These are phyloP conservation scores for Pythium phragmiticola DNA, from an alignment of 352 stramenopile species.

Conservation along the genomic window DNA sequence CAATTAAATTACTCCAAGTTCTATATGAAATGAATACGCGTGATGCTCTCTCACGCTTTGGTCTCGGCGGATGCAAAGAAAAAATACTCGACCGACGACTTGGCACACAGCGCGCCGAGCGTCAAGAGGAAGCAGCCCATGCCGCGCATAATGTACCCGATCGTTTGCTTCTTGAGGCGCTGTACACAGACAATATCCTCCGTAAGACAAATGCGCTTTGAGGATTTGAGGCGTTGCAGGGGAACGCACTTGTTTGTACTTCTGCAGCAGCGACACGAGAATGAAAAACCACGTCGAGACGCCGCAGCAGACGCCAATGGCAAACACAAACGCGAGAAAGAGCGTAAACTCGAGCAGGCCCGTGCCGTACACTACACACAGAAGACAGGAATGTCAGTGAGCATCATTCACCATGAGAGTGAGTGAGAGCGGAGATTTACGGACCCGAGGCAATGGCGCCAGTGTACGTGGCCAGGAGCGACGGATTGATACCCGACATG, in stretches of 20 bases:
- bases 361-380: constrained; percentile 72
- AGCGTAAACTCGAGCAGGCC: constrained; percentile 87
- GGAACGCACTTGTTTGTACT: constrained; percentile 82
- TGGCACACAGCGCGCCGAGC: constrained; percentile 76
- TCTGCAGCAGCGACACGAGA: constrained; percentile 80
- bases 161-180: constrained; percentile 84
- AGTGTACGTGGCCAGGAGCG: constrained; percentile 83
- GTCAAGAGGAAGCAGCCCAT: constrained; percentile 84
- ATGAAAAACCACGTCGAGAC: constrained; percentile 90
- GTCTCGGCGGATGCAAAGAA: constrained; percentile 41
- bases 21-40: constrained; percentile 18
- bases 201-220: background rate
- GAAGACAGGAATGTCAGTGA: background rate
- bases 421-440: background rate
- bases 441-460: constrained; percentile 84
- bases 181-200: constrained; percentile 24
- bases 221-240: background rate
- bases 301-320: constrained; percentile 74
- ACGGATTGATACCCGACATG: constrained; percentile 87
- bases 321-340: constrained; percentile 83
- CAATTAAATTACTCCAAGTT: constrained; percentile 16
- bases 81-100: constrained; percentile 87
- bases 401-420: constrained; percentile 2
- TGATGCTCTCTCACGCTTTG: constrained; percentile 24
- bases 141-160: constrained; percentile 78